Evolutionary conservation across 192 early-diverging fungal genomes (phyloP).

Genomic region (Anaeromyces robustus): DNA sequence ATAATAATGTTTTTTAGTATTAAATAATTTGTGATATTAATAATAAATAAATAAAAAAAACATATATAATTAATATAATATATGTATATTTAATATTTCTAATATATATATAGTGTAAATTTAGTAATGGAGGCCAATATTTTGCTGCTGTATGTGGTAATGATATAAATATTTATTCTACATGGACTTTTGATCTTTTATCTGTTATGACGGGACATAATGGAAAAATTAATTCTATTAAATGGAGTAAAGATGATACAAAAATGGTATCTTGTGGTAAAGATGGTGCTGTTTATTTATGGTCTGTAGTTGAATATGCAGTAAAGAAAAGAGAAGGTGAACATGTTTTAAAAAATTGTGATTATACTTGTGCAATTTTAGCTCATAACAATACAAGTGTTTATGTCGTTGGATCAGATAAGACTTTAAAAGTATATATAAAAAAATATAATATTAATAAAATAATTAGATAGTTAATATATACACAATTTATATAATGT

Average conservation of each 20-base stretch:
- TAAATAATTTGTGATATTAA: no score
- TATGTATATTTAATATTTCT: no score
- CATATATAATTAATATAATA: no score
- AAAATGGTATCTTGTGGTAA: conserved; percentile 26
- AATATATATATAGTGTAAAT: conserved; percentile 20
- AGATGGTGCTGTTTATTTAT: conserved; percentile 43
- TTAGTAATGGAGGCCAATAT: conserved; percentile 33
- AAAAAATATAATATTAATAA: no score
- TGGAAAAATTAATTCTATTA: conserved; percentile 26
- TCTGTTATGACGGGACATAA: conserved; percentile 37
- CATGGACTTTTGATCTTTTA: conserved; percentile 35
- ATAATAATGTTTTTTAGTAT: no score
- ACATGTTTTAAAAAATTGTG: conserved; percentile 31
- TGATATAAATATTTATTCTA: conserved; percentile 29
- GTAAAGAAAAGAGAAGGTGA: conserved; percentile 28
- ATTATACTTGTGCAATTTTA: conserved; percentile 22
- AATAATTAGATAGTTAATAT: no score
- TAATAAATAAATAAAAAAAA: no score
- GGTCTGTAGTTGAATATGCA: conserved; percentile 8
- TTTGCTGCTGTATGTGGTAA: conserved; percentile 37
- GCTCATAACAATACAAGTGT: conserved; percentile 20
- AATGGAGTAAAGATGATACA: conserved; percentile 32
- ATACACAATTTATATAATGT: not conserved
- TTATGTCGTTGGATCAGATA: conserved; percentile 36
- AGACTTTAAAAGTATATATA: conserved; percentile 25